These are phyloP conservation scores for Xerocomus nothofagi DNA, from an alignment of 1,284 basidiomycete species.

Conservation along the genomic window DNA sequence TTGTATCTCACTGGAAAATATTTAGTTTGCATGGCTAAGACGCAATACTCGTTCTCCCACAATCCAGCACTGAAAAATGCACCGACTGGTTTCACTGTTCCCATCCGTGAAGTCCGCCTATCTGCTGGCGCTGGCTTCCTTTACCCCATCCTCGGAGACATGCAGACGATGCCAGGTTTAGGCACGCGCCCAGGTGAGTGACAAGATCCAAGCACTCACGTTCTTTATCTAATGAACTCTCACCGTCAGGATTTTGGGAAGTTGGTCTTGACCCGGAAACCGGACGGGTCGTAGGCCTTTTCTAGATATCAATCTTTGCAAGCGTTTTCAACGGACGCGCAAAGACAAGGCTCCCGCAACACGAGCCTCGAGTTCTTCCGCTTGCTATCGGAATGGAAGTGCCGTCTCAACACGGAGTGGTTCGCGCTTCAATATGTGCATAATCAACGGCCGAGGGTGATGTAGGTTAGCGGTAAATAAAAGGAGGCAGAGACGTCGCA, in stretches of 20 bases:
- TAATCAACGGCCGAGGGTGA: constrained; percentile 9
- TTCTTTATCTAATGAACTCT: constrained; percentile 17
- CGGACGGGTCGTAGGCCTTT: constrained; percentile 73
- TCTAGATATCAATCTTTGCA: constrained; percentile 43
- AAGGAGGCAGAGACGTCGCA: background rate
- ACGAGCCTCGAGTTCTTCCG: constrained; percentile 17
- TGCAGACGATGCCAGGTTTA: constrained; percentile 98
- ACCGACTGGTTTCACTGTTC: constrained; percentile 89
- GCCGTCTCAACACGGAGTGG: constrained; percentile 41
- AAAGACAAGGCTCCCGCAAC: background rate
- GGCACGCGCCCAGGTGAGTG: constrained; percentile 83
- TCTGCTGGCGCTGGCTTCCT: constrained; percentile 96
- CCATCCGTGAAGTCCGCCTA: constrained; percentile 86
- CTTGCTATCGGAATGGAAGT: constrained; percentile 8
- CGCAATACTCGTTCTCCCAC: constrained; percentile 95
- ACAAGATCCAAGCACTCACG: background rate
- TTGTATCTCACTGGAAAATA: constrained; percentile 1
- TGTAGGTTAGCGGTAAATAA: constrained; percentile 18
- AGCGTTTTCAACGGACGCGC: constrained; percentile 36
- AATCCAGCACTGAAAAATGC: constrained; percentile 91
- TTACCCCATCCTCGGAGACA: constrained; percentile 91
- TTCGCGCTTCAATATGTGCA: constrained; percentile 45
- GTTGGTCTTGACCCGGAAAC: constrained; percentile 76
- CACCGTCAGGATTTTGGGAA: constrained; percentile 72
- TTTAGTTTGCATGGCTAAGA: constrained; percentile 97